Base-by-base conservation (phyloP, 768 basidiomycete species). In the Rhodotorula kratochvilovae region DNA sequence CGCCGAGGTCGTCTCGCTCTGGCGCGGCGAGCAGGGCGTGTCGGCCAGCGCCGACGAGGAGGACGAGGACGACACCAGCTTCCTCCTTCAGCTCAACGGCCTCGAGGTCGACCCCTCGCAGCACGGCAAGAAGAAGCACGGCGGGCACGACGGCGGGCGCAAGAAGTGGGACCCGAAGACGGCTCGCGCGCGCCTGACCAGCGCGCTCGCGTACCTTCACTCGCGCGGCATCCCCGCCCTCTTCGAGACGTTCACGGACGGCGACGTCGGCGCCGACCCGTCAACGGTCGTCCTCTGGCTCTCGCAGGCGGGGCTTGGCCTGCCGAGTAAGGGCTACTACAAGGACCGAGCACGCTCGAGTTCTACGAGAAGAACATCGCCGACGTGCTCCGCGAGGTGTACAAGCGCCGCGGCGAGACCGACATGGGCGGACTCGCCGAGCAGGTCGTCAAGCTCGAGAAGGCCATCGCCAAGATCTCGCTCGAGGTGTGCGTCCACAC, bases 191-290 rank as follows among this genome's bases (percentile, higher is more conserved):
- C 88, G 89, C 33, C 79, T 96, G 71, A 96, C 94, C 5, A 87
- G 89, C 53, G 88, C 91, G 0, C 79, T 96, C 56, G 87, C 91
- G 13, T 96, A 86, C 79, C 83, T 95, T 63, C 93, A 97, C 79
- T 91, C 94, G 33, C 84, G 87, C 82, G 91, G 92, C 42, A 42
- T 71, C 53, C 36, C 61, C 21, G 60, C 70, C 19, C 65, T 76
- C 48, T 75, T 75, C 55, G 46, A 55, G 1, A 31, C 56, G 19
- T 64, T 45, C 43, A 31, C 53, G 39, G 76, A 76, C 10, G 72
- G 74, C 33, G 76, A 78, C 53, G 75, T 72, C 42, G 71, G 57
- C 4, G 36, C 43, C 33, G 36, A 72, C 35, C 75, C 78, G 1
- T 55, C 62, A 45, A 23, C 17, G 39, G 68, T 66, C 55, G 68